A percentile compares a stretch with the other conserved stretches of the same genome.
These are phyloP conservation scores for Zygoascus tannicola DNA, from an alignment of 805 yeast species.

Conservation along the genomic window DNA sequence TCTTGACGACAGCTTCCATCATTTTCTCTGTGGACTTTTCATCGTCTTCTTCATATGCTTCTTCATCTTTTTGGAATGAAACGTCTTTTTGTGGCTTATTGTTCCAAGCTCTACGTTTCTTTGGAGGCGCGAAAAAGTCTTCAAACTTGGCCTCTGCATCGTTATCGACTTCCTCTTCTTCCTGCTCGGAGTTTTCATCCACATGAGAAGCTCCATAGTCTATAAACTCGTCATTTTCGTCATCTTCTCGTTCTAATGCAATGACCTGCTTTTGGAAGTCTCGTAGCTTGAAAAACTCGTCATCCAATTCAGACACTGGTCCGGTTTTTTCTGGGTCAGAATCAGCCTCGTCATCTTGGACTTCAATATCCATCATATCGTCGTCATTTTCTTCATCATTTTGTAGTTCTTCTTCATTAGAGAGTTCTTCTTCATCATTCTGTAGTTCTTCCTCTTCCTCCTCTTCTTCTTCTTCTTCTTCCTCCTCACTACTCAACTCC, in stretches of 20 bases:
- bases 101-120: conserved; percentile 10
- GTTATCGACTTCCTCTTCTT: conserved; percentile 38
- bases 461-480: conserved; percentile 22
- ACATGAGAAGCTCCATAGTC: conserved; percentile 33
- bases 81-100: conserved; percentile 8
- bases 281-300: conserved; percentile 75
- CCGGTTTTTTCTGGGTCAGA: conserved; percentile 19
- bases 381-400: conserved; percentile 22
- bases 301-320: conserved; percentile 59
- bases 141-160: conserved; percentile 31
- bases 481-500: conserved; percentile 17
- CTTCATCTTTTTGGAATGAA: conserved; percentile 7
- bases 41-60: conserved; percentile 15
- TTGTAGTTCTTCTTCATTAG: conserved; percentile 7
- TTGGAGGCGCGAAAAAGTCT: conserved; percentile 34
- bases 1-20: conserved; percentile 23
- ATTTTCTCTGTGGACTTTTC: conserved; percentile 22
- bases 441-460: conserved; percentile 23
- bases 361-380: conserved; percentile 20
- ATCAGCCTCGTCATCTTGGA: conserved; percentile 22
- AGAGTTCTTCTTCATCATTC: conserved; percentile 19
- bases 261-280: conserved; percentile 71
- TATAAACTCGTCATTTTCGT: conserved; percentile 38
- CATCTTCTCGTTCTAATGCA: conserved; percentile 44
- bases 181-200: conserved; percentile 18